These are phyloP conservation scores for Neoascochyta sp. DNA, from an alignment of 2,329 filamentous ascomycete species.

Conservation along the genomic window DNA sequence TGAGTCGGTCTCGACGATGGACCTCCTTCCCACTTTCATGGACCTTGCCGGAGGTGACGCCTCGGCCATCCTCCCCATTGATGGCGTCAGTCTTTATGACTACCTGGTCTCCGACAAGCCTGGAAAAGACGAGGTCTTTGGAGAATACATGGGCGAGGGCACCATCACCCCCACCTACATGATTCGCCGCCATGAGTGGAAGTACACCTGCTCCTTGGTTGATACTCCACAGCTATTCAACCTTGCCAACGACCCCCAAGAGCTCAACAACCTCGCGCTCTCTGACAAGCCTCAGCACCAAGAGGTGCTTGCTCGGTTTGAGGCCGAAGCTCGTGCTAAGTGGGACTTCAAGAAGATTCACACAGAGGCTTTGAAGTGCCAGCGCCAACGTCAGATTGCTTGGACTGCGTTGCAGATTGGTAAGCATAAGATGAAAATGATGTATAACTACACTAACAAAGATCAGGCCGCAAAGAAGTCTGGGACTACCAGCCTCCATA, in stretches of 20 bases:
- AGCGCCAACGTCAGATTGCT: conserved; percentile 73
- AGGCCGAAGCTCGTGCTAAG: conserved; percentile 66
- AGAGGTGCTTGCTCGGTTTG: conserved; percentile 57
- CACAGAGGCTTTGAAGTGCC: conserved; percentile 67
- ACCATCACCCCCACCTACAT: conserved; percentile 87
- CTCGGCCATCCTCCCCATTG: conserved; percentile 71
- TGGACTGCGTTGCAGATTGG: conserved; percentile 77
- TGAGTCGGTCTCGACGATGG: conserved; percentile 85
- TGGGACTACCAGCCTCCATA: conserved; percentile 83
- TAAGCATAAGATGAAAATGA: conserved; percentile 34
- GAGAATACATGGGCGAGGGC: conserved; percentile 92
- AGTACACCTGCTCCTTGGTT: conserved; percentile 81
- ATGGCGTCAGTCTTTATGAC: conserved; percentile 66
- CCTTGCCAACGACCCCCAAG: conserved; percentile 68
- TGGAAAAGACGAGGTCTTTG: conserved; percentile 81
- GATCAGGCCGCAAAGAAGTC: conserved; percentile 48
- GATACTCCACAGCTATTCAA: conserved; percentile 85
- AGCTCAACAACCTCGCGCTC: conserved; percentile 66
- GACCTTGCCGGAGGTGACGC: conserved; percentile 73
- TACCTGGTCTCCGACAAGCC: conserved; percentile 42
- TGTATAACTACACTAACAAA: conserved; percentile 5
- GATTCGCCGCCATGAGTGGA: conserved; percentile 87
- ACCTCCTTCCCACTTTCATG: conserved; percentile 83
- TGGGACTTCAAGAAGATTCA: conserved; percentile 84
- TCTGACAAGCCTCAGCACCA: conserved; percentile 39